Conservation (phyloP, 305 asterid genomes). For the Solanum hybrid region DNA sequence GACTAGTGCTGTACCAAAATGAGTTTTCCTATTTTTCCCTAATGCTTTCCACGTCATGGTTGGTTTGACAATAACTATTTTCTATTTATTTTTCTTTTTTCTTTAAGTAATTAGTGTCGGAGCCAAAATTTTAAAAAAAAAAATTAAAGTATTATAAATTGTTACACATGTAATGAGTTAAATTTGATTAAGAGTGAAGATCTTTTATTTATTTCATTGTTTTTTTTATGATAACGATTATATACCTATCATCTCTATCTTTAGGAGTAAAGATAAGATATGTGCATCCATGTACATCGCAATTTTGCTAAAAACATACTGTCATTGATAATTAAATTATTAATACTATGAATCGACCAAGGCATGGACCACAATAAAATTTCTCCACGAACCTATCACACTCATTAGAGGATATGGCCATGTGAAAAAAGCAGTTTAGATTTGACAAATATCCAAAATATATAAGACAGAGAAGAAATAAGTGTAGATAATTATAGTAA, state of each 20-base stretch:
- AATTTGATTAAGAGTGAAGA: background rate
- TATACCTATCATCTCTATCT: background rate
- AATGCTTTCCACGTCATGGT: background rate
- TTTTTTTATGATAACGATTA: too few species aligned
- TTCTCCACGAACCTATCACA: background rate
- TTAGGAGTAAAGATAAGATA: background rate
- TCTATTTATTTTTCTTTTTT: background rate
- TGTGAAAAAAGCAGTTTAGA: background rate
- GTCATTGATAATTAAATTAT: background rate
- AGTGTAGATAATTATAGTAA: background rate
- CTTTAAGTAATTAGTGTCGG: background rate
- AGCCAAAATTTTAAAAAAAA: background rate
- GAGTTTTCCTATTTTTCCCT: background rate
- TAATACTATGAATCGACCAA: background rate
- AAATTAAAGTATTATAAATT: background rate
- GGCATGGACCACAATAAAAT: background rate
- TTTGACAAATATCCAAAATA: background rate
- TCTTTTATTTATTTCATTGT: too few species aligned
- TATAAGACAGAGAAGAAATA: background rate
- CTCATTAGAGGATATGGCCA: background rate
- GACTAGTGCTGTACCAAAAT: background rate
- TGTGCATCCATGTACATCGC: background rate
- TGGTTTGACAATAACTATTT: background rate
- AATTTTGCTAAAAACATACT: background rate
- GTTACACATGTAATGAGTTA: background rate